Percentiles rank a stretch among this genome's conserved stretches.
Evolutionary conservation across 768 basidiomycete genomes (phyloP).

Genomic region (Phlegmacium glaucopus): DNA sequence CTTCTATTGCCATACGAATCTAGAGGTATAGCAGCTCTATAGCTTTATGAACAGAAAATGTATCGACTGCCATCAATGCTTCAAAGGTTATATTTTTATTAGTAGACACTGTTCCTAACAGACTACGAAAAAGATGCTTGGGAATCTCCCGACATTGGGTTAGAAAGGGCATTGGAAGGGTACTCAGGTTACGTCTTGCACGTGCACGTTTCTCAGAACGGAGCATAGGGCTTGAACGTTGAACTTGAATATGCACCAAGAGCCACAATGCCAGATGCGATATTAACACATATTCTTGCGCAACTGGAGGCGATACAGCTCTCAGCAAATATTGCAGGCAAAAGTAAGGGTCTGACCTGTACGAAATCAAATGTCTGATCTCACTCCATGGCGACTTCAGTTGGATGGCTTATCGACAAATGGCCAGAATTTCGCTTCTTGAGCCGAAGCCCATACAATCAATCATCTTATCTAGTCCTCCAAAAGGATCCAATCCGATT

Average conservation of each 20-base stretch:
- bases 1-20: conserved; percentile 69
- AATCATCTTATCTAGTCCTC: background rate
- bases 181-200: too few relatives aligned
- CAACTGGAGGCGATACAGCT: conserved; percentile 70
- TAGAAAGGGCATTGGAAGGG: too few relatives aligned
- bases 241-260: too few relatives aligned
- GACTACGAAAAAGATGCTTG: too few relatives aligned
- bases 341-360: conserved; percentile 46
- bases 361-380: background rate
- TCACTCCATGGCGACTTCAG: conserved; percentile 28
- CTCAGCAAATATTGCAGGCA: conserved; percentile 74
- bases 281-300: conserved; percentile 68
- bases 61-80: too few relatives aligned
- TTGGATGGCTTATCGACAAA: conserved; percentile 43
- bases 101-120: too few relatives aligned
- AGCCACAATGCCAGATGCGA: conserved; percentile 52
- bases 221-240: too few relatives aligned
- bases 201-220: too few relatives aligned
- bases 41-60: too few relatives aligned
- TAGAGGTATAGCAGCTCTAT: conserved; percentile 63
- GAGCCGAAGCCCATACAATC: conserved; percentile 27
- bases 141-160: too few relatives aligned
- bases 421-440: conserved; percentile 18
- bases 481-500: conserved; percentile 17
- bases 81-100: too few relatives aligned